Percentiles rank a stretch among this genome's conserved stretches.
Conservation (phyloP, 495 filamentous ascomycete species). For the Tuber magnatum region DNA sequence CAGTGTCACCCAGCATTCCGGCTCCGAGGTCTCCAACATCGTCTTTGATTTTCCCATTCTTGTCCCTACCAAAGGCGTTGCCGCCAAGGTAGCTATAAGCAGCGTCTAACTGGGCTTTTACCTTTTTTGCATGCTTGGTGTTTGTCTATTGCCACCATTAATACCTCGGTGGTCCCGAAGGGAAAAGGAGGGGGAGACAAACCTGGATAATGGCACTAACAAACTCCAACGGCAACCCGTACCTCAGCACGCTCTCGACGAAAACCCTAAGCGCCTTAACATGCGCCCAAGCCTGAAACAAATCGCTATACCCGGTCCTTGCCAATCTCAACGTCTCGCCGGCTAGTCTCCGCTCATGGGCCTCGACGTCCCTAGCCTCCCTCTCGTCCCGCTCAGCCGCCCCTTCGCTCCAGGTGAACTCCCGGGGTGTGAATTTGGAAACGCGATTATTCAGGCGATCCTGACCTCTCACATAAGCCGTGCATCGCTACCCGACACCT, state of each 20-base stretch:
- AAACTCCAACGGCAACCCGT: slow-evolving; percentile 83
- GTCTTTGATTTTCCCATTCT: slow-evolving; percentile 84
- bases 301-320: slow-evolving; percentile 83
- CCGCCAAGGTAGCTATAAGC: slow-evolving; percentile 88
- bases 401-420: slow-evolving; percentile 85
- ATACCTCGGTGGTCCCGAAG: background rate
- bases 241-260: slow-evolving; percentile 91
- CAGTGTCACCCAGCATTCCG: slow-evolving; percentile 51
- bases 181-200: slow-evolving; percentile 40
- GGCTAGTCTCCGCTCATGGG: slow-evolving; percentile 79
- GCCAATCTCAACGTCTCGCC: slow-evolving; percentile 81
- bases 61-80: slow-evolving; percentile 89
- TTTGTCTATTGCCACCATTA: slow-evolving; percentile 56
- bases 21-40: slow-evolving; percentile 59
- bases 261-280: slow-evolving; percentile 86
- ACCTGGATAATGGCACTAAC: slow-evolving; percentile 78
- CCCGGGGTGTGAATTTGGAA: slow-evolving; percentile 84
- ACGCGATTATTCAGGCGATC: slow-evolving; percentile 55
- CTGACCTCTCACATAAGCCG: background rate
- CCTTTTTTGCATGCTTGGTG: slow-evolving; percentile 71
- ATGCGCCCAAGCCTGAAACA: slow-evolving; percentile 90
- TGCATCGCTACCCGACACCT: background rate
- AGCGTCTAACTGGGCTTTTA: slow-evolving; percentile 70
- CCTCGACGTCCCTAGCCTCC: slow-evolving; percentile 70
- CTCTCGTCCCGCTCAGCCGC: slow-evolving; percentile 77